Conservation (phyloP, 345 rosid genomes). For the Eucalyptus regnans region DNA sequence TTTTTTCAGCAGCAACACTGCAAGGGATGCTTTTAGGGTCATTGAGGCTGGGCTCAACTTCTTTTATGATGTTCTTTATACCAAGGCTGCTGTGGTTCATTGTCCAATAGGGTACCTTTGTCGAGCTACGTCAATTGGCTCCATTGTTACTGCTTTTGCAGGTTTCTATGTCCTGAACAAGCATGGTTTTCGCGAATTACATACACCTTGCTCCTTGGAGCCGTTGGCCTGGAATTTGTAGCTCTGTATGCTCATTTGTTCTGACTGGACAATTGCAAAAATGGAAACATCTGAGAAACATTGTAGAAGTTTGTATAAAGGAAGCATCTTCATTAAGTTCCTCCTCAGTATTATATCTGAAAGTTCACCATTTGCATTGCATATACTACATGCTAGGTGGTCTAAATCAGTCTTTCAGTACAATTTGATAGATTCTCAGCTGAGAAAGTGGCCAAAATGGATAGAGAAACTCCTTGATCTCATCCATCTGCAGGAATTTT, state of each 20-base stretch:
- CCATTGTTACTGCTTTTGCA: not conserved
- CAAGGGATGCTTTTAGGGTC: not conserved
- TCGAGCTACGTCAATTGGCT: not conserved
- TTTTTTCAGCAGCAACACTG: not conserved
- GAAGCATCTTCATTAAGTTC: not conserved
- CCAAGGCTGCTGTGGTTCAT: not conserved
- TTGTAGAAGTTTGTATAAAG: not conserved
- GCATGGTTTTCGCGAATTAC: not conserved
- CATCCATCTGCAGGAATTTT: not conserved
- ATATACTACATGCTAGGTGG: not conserved
- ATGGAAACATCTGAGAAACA: not conserved
- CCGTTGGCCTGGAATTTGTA: not conserved
- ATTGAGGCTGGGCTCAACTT: not conserved
- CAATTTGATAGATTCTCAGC: not conserved
- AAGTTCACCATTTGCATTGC: not conserved
- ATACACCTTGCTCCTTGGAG: not conserved
- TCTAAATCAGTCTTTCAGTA: not conserved
- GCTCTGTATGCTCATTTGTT: not conserved
- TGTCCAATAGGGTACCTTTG: not conserved
- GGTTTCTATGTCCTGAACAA: not conserved
- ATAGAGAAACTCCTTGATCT: not conserved
- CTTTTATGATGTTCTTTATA: not conserved
- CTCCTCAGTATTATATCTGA: not conserved
- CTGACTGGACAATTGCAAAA: not conserved
- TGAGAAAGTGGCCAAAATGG: not conserved